Base-by-base conservation (phyloP, 1,284 basidiomycete species). In the Moesziomyces sp. region DNA sequence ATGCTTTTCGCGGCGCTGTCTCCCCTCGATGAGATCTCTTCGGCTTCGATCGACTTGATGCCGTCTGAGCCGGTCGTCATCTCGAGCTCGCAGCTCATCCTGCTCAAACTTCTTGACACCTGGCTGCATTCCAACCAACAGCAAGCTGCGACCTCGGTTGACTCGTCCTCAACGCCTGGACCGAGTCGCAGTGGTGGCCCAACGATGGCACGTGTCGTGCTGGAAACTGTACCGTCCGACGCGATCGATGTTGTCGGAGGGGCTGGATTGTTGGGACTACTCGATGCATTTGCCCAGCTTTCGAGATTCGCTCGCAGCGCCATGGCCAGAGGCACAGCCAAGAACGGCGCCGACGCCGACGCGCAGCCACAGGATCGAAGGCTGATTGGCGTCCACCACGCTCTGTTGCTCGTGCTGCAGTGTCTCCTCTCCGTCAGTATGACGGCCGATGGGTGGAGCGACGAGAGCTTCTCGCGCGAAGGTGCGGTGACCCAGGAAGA, bases 101-200 rank as follows among this genome's bases (percentile, higher is more conserved):
- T 77, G 30, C 60, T 78, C n/a, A 76, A 76, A 40, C 52, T 75
- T 9, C 58, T 77, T 19, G 77, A 78, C 43, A 54, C 57, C 48
- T 76, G 72, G 63, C 56, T 78, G 9, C 74, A 78, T 44, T 40
- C 47, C 0, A 28, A 40, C 30, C 69, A 72, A 23, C 55, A 52
- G 38, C 43, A 60, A 18, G 50, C 53, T 0, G 46, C 46, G 13
- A n/a, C 9, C 46, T 40, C 38, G 5, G 7, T 40, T 9, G 42
- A 60, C 35, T 33, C 51, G 3, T 21, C 46, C 1, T 47, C 48
- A 38, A 4, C 14, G 13, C 6, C 43, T 18, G 44, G 23, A 28
- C 5, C 46, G 18, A 21, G 44, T n/a, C 16, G 11, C 7, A 10
- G 9, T 13, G 33, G 16, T 14, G 43, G 40, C 10, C 51, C 51